Base-by-base conservation (phyloP, 805 yeast genomes). In the Saccharomycopsis sp. region DNA sequence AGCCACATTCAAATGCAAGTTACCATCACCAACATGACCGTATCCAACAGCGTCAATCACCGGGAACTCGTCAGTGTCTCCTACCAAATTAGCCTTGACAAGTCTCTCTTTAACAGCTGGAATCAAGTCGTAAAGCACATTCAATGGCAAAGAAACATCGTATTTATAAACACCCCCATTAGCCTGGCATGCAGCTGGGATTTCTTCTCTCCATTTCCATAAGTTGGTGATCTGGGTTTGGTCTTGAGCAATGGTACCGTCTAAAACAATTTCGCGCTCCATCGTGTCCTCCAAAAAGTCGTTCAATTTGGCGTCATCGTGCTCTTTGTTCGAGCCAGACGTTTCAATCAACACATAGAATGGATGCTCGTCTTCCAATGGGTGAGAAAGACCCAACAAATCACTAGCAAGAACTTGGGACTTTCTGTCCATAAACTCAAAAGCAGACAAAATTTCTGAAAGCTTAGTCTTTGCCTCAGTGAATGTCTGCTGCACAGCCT, bases 21-120 rank as follows among this genome's bases (percentile, higher is more conserved):
- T 94, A 55, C 99, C 98, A 69, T 94, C 99, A 57, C 99, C 99
- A 66, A 94, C 81, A 68, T 94, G 99, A n/a, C 99, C 99, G 67
- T 92, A 94, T 0, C 99, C 99, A 63, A 92, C 84, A 9, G 95
- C 96, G 61, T 83, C 86, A 56, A 89, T 85, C 1, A 89, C 97
- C 1, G 97, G 97, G 69, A 78, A 79, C 2, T 79, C 76, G 48
- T 80, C 86, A 37, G 83, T 81, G 52, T 79, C 82, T 56, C 87
- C 89, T 21, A 84, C 73, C 56, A 92, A 72, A 1, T 79, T 84
- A 34, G 79, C 77, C 37, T 77, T 82, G 1, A 60, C 66, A 62
- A 94, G 75, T 65, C 80, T 80, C 51, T 71, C 82, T 64, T 85
- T 81, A n/a, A 85, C 84, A 4, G 86, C 96, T 52, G 83, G 87